Base-by-base conservation (phyloP, 306 rosid genomes). In the Lathyrus aphaca region DNA sequence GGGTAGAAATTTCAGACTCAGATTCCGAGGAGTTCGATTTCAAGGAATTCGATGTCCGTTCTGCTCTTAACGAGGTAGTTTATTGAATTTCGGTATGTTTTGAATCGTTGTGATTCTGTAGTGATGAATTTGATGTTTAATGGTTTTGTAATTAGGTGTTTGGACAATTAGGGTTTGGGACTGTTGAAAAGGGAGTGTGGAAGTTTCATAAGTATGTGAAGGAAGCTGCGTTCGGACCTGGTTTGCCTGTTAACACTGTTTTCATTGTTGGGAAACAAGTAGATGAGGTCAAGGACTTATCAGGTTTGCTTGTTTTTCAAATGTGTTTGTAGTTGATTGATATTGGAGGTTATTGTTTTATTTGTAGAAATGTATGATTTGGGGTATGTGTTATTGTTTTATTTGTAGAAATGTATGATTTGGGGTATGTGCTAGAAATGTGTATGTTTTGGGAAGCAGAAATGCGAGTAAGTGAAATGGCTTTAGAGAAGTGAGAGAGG, bases 191-290 rank as follows among this genome's bases (percentile, higher is more conserved):
- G 10, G 85, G 80, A 64, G 81, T 61, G 10, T 92, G 95, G 96
- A 87, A 81, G 77, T 64, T 87, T 62, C 84, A 30, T 72, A 89
- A 86, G 77, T 69, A 82, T 72, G 84, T 81, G 44, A 87, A 87
- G 81, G 97, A 92, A 82, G 77, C 86, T 76, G 96, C 83, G 11
- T 92, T 92, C 71, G 97, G 97, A 74, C 97, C 97, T 1, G 90
- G 81, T 62, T 68, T 49, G 62, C 85, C 87, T 9, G 63, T 87
- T 43, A 83, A 89, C 32, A 84, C 89, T 3, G 80, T 89, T 55
- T 92, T 87, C 69, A 8, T 92, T 66, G 66, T 48, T 16, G 96
- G 87, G 39, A 80, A 75, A 39, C 78, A 72, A 76, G 73, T 43
- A 60, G 77, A 81, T 19, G 74, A 58, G 44, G 21, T 40, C 79